A percentile compares a stretch with the other conserved stretches of the same genome.
phyloP scores from a whole-genome alignment of 805 yeast species.

The Yarrowia hollandica region DNA sequence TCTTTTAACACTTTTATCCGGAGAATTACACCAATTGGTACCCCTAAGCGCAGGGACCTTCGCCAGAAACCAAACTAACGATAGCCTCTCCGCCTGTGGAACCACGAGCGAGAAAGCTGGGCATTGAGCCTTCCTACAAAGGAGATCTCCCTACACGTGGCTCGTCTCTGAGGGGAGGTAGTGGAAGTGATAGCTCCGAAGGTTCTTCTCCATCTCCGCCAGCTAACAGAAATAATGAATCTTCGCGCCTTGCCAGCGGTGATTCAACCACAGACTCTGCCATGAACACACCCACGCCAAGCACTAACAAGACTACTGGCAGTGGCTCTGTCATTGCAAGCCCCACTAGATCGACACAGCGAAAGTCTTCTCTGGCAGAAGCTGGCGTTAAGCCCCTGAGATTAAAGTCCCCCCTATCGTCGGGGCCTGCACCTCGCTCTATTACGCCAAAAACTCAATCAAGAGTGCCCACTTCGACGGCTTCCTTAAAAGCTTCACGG shows the following conservation, averaged over 20 bases:
- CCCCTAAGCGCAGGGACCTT: no score
- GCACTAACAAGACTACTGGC: background rate
- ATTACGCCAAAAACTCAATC: background rate
- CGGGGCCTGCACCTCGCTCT: background rate
- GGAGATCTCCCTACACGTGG: slow-evolving; percentile 9
- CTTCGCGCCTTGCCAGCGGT: background rate
- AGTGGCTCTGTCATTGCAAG: background rate
- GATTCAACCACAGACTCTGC: background rate
- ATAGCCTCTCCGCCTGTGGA: background rate
- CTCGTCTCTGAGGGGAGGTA: background rate
- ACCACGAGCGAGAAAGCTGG: slow-evolving; percentile 7
- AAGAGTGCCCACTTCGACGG: background rate
- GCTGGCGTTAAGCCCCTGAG: slow-evolving; percentile 4
- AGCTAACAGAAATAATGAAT: background rate
- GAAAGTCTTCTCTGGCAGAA: slow-evolving; percentile 5
- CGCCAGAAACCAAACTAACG: no score
- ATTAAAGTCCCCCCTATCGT: background rate
- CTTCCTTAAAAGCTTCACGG: background rate
- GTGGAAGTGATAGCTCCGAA: background rate
- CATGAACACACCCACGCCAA: background rate
- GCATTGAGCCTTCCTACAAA: slow-evolving; percentile 16
- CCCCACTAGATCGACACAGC: background rate
- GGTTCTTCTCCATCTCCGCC: slow-evolving; percentile 5
- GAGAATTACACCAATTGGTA: no score
- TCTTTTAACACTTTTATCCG: no score